Percentiles rank a stretch among this genome's conserved stretches.
Evolutionary conservation across 371 early-diverging fungal genomes (phyloP).

Genomic region (Chytridium lagenaria): DNA sequence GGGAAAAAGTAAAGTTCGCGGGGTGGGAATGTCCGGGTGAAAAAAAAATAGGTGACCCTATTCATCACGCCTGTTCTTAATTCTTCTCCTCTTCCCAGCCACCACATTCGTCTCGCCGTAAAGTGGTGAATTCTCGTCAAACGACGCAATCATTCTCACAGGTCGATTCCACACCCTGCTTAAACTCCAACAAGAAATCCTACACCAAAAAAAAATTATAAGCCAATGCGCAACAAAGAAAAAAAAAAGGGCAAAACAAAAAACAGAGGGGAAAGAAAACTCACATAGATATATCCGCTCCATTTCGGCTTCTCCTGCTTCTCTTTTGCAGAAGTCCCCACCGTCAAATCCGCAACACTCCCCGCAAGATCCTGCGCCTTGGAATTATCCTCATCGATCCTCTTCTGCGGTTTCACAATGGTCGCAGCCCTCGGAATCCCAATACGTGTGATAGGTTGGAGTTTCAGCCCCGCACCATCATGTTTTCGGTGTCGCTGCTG

Average conservation of each 20-base stretch:
- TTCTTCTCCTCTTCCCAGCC: not conserved
- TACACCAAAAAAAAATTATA: not conserved
- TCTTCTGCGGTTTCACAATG: slow-evolving; percentile 15
- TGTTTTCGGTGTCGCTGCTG: not conserved
- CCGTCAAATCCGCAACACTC: not conserved
- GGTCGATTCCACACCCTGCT: not conserved
- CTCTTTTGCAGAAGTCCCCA: not conserved
- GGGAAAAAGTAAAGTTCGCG: too few relatives aligned
- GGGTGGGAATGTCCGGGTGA: too few relatives aligned
- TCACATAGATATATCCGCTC: slow-evolving; percentile 18
- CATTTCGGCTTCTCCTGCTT: not conserved
- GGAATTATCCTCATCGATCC: slow-evolving; percentile 7
- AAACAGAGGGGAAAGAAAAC: not conserved
- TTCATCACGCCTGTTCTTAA: slow-evolving; percentile 3
- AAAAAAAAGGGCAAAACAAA: not conserved
- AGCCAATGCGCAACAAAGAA: not conserved
- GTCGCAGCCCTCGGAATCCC: slow-evolving; percentile 27
- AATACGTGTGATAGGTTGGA: slow-evolving; percentile 33
- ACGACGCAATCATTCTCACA: slow-evolving; percentile 5
- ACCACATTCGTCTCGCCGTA: not conserved
- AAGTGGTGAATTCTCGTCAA: slow-evolving; percentile 14
- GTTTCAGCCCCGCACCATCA: not conserved
- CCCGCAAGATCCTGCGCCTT: not conserved
- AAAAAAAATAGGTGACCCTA: too few relatives aligned
- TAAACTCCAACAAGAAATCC: slow-evolving; percentile 10